phyloP scores from a whole-genome alignment of 257 asterid species.

The Eucommia ulmoides region DNA sequence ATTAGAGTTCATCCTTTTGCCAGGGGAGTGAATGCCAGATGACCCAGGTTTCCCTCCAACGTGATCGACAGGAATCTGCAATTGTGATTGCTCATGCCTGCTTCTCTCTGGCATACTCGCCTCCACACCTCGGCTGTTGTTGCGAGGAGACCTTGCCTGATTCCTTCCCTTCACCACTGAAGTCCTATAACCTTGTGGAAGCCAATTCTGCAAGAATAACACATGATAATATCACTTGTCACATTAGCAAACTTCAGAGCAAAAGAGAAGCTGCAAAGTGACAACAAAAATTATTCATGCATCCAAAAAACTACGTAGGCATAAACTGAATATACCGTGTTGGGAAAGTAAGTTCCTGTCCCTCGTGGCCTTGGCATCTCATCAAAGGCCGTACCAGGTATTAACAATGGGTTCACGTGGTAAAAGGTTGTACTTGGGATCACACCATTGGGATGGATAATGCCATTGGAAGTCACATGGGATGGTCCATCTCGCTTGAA shows the following conservation, averaged over 20 bases:
- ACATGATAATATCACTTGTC: too few species aligned
- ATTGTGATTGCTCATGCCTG: constrained; percentile 25
- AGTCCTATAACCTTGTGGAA: constrained; percentile 34
- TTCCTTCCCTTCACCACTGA: constrained; percentile 31
- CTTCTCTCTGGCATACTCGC: constrained; percentile 26
- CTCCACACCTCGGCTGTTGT: constrained; percentile 22
- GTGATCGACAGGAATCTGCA: constrained; percentile 20
- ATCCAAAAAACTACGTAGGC: too few species aligned
- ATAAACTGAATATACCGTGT: constrained; percentile 50
- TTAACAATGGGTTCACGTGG: constrained; percentile 8
- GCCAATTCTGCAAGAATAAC: constrained; percentile 29
- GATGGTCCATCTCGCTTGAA: constrained; percentile 37
- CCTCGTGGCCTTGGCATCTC: constrained; percentile 72
- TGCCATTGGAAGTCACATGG: constrained; percentile 8
- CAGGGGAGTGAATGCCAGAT: constrained; percentile 27
- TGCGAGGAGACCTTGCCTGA: constrained; percentile 29
- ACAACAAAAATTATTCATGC: too few species aligned
- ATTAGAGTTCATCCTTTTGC: constrained; percentile 16
- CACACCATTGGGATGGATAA: constrained; percentile 12
- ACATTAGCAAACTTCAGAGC: neutral
- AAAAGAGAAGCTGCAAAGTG: neutral
- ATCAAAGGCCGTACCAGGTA: constrained; percentile 31
- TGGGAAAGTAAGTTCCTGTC: constrained; percentile 74
- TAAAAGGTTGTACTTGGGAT: constrained; percentile 11
- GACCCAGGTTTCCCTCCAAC: constrained; percentile 8